Evolutionary conservation across 768 basidiomycete species (phyloP), one percentile per base, ranked within the genome.

Genomic region (Mycena albidolilacea): DNA sequence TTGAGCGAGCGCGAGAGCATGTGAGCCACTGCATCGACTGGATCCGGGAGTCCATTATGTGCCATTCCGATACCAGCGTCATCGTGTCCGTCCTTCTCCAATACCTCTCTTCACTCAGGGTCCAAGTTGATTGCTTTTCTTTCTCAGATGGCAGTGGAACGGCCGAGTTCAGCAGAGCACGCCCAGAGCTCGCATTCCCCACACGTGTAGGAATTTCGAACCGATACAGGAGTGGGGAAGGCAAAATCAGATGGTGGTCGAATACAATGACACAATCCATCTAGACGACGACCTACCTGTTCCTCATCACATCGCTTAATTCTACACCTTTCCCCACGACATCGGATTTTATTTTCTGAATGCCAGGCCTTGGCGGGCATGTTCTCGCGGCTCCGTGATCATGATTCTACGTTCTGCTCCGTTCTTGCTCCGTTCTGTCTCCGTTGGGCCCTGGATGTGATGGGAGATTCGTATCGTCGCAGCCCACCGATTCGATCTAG

Each of bases 71-170:
- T 58, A 74, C 61, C 15, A 71, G 74, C 30, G 74, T 75, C 15
- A 54, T 71, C 17, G 74, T 75, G 30, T 68, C 19, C 10, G 72
- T 43, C 37, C 39, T 6, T 23, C 58, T 41, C 37, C 19, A 30
- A 30, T 30, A 30, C 30, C 4, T 30, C 30, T 30, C 30, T 30
- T 30, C 30, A 3, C 30, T 30, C 3, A 30, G 30, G 30, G 30
- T 30, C 30, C 30, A 30, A 3, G 30, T 4, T 30, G 30, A 30
- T 30, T 30, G 30, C 48, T 30, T n/a, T 6, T 12, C 35, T 9
- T 39, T 35, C 37, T 17, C 38, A 72, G 71, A 2, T 73, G 72
- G 72, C 72, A 73, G 50, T 73, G 72, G 72, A 43, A 69, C 46
- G n/a, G 5, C 1, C 19, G 35, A 7, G 10, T 64, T 1, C 55